These are phyloP conservation scores for Talaromyces amestolkiae DNA, from an alignment of 2,329 filamentous ascomycete species.

Conservation along the genomic window DNA sequence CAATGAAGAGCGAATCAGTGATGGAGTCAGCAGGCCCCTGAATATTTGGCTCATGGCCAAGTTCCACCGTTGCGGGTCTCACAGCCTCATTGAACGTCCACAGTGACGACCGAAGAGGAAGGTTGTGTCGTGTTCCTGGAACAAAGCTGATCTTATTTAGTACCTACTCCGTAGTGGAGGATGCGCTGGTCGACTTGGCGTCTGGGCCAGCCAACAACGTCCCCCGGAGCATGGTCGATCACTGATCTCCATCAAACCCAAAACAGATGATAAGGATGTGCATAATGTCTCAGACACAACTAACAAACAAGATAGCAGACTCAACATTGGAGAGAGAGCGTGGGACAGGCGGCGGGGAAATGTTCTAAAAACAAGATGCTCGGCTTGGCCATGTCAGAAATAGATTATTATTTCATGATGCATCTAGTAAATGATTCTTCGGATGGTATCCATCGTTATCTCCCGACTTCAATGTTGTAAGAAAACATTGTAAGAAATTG, in stretches of 20 bases:
- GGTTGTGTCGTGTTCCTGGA: neutral
- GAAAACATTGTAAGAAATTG: too few species aligned
- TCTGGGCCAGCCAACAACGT: neutral
- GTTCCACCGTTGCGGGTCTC: constrained; percentile 2
- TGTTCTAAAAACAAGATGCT: too few species aligned
- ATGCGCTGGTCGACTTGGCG: neutral
- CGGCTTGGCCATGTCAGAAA: too few species aligned
- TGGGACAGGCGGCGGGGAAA: neutral
- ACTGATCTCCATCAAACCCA: neutral
- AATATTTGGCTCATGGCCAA: neutral
- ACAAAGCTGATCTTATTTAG: neutral
- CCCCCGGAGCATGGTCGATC: neutral
- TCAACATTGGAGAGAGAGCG: neutral
- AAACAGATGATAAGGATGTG: neutral
- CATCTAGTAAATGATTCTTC: neutral
- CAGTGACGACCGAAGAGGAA: neutral
- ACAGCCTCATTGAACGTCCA: too few species aligned
- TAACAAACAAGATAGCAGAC: neutral
- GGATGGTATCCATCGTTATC: neutral
- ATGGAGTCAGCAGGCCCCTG: neutral
- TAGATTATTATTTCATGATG: too few species aligned
- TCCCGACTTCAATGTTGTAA: neutral
- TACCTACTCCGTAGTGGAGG: neutral
- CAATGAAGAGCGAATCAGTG: neutral
- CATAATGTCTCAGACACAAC: neutral